Base-by-base conservation (phyloP, 257 asterid species). In the Coffea eugenioides region DNA sequence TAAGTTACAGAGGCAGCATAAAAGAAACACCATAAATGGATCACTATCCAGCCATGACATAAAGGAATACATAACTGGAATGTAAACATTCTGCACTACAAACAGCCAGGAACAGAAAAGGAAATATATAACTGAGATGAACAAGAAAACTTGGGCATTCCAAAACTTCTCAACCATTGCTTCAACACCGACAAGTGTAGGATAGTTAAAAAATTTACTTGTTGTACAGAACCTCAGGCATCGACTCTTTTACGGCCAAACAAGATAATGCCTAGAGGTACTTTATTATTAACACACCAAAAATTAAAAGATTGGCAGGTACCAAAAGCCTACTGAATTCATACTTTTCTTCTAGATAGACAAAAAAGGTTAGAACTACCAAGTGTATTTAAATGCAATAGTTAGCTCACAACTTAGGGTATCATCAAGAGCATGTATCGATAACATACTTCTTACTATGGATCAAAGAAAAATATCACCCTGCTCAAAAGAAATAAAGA, bases 1-100 rank as follows among this genome's bases (percentile, higher is more conserved):
- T 82, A 82, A 88, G 89, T 13, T 79, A 82, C 61, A 82, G 48
- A 77, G 62, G 80, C 77, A 70, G 6, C 64, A 80, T 52, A 83
- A 25, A 15, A 66, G 43, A 61, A 61, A 62, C 61, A 36, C 59
- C 52, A 6, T 15, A 34, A 45, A 45, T 46, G 34, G 67, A 62
- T 66, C 46, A 20, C 49, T 16, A 13, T 8, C 27, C 20, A 49
- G 39, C 46, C 23, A 23, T 14, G 20, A 11, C 43, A 59, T 25
- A 61, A 16, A 46, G 27, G 69, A 7, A 41, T 15, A 56, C 39
- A 52, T 16, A 65, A 48, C 15, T 12, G 12, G 39, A 27, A 8
- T 2, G 65, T 6, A 7, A 77, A 77, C 15, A 45, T 13, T 56
- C 77, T 10, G 10, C 31, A 41, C 12, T 56, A 70, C n/a, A 56